A percentile compares a stretch with the other conserved stretches of the same genome.
Conservation (phyloP, 768 basidiomycete species). For the Mycena indigotica region DNA sequence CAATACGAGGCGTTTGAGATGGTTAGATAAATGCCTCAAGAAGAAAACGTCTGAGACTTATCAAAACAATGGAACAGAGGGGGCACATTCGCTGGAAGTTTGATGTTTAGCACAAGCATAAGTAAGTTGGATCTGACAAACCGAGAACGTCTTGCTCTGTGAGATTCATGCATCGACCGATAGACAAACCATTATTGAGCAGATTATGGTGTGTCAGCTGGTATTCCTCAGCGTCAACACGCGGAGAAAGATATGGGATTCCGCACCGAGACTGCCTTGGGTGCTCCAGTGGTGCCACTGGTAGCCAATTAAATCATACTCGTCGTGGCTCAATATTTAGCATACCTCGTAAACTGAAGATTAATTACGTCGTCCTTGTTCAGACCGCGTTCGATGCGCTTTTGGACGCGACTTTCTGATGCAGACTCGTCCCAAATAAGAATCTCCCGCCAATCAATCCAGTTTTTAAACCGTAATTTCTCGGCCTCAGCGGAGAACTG, state of each 20-base stretch:
- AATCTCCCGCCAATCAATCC: constrained; percentile 72
- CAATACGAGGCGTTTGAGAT: constrained; percentile 65
- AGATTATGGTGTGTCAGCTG: constrained; percentile 80
- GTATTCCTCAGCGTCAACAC: background rate
- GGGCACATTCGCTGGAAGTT: constrained; percentile 68
- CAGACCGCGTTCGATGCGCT: constrained; percentile 42
- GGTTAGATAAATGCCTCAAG: constrained; percentile 11
- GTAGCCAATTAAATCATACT: background rate
- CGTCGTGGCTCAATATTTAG: background rate
- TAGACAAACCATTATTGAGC: constrained; percentile 74
- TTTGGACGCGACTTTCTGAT: constrained; percentile 44
- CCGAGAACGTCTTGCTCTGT: constrained; percentile 69
- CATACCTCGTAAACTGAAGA: constrained; percentile 82
- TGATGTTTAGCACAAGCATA: background rate
- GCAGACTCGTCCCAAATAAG: constrained; percentile 67
- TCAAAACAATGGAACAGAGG: constrained; percentile 90
- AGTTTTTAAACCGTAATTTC: constrained; percentile 46
- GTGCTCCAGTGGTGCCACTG: constrained; percentile 79
- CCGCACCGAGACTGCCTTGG: constrained; percentile 82
- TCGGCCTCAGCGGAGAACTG: constrained; percentile 41
- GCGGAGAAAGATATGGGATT: background rate
- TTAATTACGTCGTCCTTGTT: constrained; percentile 75
- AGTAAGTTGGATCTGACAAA: constrained; percentile 30
- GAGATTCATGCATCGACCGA: constrained; percentile 71
- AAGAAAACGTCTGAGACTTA: constrained; percentile 60